Percentiles rank a stretch among this genome's conserved stretches.
These are phyloP conservation scores for Agrostemma githago DNA, from an alignment of 148 eudicot genomes.

Conservation along the genomic window DNA sequence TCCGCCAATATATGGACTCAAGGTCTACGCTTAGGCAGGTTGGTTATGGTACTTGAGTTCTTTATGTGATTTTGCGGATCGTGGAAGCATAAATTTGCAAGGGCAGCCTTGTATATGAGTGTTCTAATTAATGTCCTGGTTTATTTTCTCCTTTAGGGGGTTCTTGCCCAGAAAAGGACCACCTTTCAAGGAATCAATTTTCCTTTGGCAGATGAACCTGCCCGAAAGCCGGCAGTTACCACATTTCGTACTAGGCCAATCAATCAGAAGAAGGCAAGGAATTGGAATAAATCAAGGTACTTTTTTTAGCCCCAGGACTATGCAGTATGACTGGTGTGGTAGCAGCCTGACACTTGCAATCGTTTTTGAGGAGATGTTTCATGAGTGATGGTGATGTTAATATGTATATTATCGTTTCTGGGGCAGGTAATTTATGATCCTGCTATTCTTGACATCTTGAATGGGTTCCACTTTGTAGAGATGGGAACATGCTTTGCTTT, in stretches of 20 bases:
- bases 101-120: background rate
- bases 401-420: constrained; percentile 9
- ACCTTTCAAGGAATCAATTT: constrained; percentile 71
- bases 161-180: constrained; percentile 70
- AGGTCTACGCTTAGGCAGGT: constrained; percentile 90
- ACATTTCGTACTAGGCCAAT: constrained; percentile 50
- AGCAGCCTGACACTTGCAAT: background rate
- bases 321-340: background rate
- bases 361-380: background rate
- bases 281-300: constrained; percentile 69
- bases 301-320: background rate
- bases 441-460: constrained; percentile 29
- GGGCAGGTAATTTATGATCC: constrained; percentile 69
- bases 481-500: constrained; percentile 19
- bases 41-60: constrained; percentile 4
- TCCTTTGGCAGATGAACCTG: constrained; percentile 64
- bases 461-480: constrained; percentile 26
- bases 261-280: constrained; percentile 37
- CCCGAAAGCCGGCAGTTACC: constrained; percentile 54
- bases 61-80: background rate
- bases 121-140: background rate
- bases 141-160: constrained; percentile 42
- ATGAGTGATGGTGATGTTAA: constrained; percentile 4
- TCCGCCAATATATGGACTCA: constrained; percentile 62
- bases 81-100: background rate